These are phyloP conservation scores for Cercospora zeae-maydis DNA, from an alignment of 2,329 filamentous ascomycete genomes.

Conservation along the genomic window DNA sequence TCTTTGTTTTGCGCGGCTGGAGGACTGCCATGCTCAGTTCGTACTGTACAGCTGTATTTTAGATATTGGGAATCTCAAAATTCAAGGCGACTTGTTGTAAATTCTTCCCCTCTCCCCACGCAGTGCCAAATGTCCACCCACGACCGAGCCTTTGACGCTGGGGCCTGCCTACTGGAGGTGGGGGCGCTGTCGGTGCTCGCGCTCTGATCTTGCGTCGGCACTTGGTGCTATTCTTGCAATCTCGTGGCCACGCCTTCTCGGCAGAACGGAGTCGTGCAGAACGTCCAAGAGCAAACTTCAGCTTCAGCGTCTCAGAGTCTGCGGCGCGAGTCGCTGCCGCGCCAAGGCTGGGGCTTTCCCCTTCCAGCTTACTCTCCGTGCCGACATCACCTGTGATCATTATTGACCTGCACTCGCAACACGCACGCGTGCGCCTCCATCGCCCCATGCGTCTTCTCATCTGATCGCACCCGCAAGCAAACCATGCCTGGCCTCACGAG, in stretches of 20 bases:
- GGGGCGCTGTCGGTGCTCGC: not conserved
- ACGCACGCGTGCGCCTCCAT: not conserved
- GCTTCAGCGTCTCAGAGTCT: not conserved
- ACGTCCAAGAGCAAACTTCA: not conserved
- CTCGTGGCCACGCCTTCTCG: not conserved
- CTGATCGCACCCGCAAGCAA: not conserved
- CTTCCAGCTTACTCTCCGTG: not conserved
- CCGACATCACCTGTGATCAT: not conserved
- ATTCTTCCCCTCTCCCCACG: not conserved
- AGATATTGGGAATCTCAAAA: not conserved
- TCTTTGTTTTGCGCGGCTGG: not conserved
- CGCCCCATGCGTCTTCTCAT: not conserved
- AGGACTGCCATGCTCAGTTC: not conserved
- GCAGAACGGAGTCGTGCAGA: not conserved
- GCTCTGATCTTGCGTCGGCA: not conserved
- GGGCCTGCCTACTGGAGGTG: no score
- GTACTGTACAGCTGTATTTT: not conserved
- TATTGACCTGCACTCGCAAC: not conserved
- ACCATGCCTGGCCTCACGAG: not conserved
- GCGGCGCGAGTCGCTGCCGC: not conserved
- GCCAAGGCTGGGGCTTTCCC: not conserved
- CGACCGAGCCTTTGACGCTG: not conserved
- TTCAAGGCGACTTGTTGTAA: not conserved
- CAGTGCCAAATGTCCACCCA: not conserved
- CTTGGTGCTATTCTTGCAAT: constrained; percentile 4